Conservation (phyloP, 148 eudicot species). For the Rhododendron simsii region DNA sequence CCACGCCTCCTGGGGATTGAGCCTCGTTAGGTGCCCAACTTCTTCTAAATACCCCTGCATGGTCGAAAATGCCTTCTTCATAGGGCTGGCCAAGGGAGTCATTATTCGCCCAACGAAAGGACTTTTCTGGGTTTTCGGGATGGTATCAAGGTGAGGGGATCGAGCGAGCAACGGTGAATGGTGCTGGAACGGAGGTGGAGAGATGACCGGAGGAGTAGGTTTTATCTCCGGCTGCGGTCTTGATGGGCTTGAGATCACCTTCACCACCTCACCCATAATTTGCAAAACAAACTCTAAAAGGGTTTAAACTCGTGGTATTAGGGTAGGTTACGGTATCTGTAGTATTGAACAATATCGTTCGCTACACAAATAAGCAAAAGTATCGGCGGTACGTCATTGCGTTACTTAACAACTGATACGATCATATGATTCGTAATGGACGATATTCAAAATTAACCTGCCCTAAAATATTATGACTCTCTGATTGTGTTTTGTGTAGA, state of each 20-base stretch:
- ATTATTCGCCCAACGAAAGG: slow-evolving; percentile 42
- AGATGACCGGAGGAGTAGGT: not conserved
- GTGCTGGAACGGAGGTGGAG: slow-evolving; percentile 3
- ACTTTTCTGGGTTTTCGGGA: slow-evolving; percentile 27
- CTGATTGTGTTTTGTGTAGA: not conserved
- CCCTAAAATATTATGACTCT: not conserved
- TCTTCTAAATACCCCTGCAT: slow-evolving; percentile 50
- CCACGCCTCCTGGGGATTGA: slow-evolving; percentile 14
- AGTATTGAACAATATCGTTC: no score
- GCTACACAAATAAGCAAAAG: no score
- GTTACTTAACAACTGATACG: no score
- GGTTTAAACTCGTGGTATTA: no score
- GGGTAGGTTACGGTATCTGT: no score
- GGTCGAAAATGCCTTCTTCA: slow-evolving; percentile 15
- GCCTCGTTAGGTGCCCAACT: slow-evolving; percentile 17
- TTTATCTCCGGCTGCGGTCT: not conserved
- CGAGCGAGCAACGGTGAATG: not conserved
- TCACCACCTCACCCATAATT: not conserved
- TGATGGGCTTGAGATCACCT: not conserved
- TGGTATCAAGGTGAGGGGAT: not conserved
- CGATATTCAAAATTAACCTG: not conserved
- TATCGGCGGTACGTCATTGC: no score
- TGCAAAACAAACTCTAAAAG: no score
- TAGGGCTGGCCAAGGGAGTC: slow-evolving; percentile 5
- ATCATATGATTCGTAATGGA: no score